Conservation (phyloP, 2,329 filamentous ascomycete species). For the Xylaria sp. region DNA sequence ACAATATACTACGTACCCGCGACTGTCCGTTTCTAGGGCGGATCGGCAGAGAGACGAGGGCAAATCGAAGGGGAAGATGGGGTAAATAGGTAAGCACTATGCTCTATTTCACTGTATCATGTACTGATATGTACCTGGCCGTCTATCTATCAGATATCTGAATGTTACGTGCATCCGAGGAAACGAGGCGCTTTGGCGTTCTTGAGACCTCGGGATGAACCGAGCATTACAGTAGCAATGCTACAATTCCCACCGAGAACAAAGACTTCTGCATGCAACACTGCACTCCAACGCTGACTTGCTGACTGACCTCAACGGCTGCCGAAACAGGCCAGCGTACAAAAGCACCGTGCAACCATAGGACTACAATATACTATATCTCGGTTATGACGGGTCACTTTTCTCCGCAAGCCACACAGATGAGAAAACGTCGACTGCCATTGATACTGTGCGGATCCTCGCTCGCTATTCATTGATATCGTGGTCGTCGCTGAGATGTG, state of each 20-base stretch:
- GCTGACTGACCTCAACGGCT: conserved; percentile 35
- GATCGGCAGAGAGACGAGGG: conserved; percentile 29
- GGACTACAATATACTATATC: neutral
- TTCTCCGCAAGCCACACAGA: conserved; percentile 12
- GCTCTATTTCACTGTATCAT: neutral
- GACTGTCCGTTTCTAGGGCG: conserved; percentile 14
- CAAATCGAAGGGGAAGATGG: conserved; percentile 1
- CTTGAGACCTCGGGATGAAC: conserved; percentile 35
- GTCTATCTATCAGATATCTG: neutral
- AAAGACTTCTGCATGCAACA: conserved; percentile 31
- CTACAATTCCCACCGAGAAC: conserved; percentile 17
- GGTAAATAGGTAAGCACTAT: neutral
- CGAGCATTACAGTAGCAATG: conserved; percentile 29
- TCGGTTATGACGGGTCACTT: conserved; percentile 19
- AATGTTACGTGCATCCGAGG: neutral
- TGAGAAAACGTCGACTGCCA: neutral
- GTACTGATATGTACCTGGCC: neutral
- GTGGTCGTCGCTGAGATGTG: conserved; percentile 22
- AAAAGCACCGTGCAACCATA: conserved; percentile 25
- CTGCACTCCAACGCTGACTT: conserved; percentile 37
- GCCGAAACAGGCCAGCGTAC: conserved; percentile 27
- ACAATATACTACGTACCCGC: conserved; percentile 17
- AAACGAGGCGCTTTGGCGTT: conserved; percentile 27
- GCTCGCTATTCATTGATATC: conserved; percentile 1
- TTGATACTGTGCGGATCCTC: conserved; percentile 12